Evolutionary conservation across 2,329 filamentous ascomycete species (phyloP), one percentile per base, ranked within the genome.

Genomic region (Ascochyta viciae-villosae): DNA sequence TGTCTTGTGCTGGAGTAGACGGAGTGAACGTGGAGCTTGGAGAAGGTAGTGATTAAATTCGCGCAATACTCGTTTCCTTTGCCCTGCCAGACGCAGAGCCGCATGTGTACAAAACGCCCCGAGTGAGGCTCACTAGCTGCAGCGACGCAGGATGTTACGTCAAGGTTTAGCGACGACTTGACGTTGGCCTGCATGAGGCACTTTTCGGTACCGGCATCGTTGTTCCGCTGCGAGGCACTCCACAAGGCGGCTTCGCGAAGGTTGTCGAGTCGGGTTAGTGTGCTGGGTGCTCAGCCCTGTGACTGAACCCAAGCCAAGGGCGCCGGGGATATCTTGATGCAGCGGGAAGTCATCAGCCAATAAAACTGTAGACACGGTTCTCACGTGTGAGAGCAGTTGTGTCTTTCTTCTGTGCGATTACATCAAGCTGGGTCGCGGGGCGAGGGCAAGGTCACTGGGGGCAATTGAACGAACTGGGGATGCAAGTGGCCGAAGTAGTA

Each of bases 91-190:
- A 37, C 13, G 24, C 47, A 51, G 47, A 51, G 47, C 47, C 53
- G 48, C 47, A 41, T 43, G 1, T 47, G n/a, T 31, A 31, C 29
- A 23, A 47, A 33, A 7, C 24, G 24, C 33, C 27, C 22, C 6
- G 19, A 55, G 33, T 51, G 53, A 56, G 53, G 53, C 53, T 56
- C 53, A 33, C 53, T 51, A 51, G 47, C 33, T 42, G 31, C 42
- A 26, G 19, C 44, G 19, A 50, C 6, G 40, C 34, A 50, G 41
- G 12, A 51, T 13, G 24, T 12, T 51, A 39, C 42, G 39, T 33
- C 53, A 51, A 24, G 47, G 37, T 26, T 35, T 51, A 51, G 53
- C 38, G 53, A 51, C 16, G 42, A 35, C n/a, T 42, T 42, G 43
- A 56, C 33, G 47, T 37, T 26, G 31, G 31, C 23, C 12, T 6